Evolutionary conservation across 1,139 yeast species (phyloP).

Genomic region (Sugiyamaella castrensis): DNA sequence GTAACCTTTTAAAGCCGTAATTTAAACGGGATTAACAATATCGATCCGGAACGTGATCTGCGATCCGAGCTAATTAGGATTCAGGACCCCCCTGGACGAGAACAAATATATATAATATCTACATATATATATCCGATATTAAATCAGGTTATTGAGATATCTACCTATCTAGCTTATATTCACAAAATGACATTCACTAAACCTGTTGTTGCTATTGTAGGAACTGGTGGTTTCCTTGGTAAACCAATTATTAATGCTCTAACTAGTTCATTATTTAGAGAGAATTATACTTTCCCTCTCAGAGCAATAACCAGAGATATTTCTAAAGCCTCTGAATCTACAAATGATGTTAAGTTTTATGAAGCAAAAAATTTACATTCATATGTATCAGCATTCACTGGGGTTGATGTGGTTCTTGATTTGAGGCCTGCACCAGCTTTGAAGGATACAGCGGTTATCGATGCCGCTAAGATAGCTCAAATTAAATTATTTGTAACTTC

Average conservation of each 20-base stretch:
- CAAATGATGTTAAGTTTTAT: conserved; percentile 26
- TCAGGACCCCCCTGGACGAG: no score
- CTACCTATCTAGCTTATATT: neutral
- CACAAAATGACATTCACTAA: neutral
- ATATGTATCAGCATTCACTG: conserved; percentile 42
- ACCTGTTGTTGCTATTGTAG: conserved; percentile 48
- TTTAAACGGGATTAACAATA: no score
- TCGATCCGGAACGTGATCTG: neutral
- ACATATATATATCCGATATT: neutral
- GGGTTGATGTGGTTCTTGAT: conserved; percentile 52
- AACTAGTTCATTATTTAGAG: conserved; percentile 43
- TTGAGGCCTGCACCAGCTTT: conserved; percentile 33
- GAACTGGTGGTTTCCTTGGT: conserved; percentile 54
- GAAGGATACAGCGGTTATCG: conserved; percentile 28
- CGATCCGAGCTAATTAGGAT: no score
- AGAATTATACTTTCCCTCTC: conserved; percentile 49
- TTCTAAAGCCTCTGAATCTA: conserved; percentile 38
- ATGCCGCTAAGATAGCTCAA: conserved; percentile 42
- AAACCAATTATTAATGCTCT: conserved; percentile 47
- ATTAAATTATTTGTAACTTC: conserved; percentile 60
- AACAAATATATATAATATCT: neutral
- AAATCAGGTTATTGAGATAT: neutral
- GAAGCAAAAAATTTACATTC: conserved; percentile 33
- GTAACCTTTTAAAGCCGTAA: no score
- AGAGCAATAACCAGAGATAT: conserved; percentile 50